Evolutionary conservation across 2,329 filamentous ascomycete genomes (phyloP), one percentile per base, ranked within the genome.

Genomic region (Sarocladiaceae sp.): DNA sequence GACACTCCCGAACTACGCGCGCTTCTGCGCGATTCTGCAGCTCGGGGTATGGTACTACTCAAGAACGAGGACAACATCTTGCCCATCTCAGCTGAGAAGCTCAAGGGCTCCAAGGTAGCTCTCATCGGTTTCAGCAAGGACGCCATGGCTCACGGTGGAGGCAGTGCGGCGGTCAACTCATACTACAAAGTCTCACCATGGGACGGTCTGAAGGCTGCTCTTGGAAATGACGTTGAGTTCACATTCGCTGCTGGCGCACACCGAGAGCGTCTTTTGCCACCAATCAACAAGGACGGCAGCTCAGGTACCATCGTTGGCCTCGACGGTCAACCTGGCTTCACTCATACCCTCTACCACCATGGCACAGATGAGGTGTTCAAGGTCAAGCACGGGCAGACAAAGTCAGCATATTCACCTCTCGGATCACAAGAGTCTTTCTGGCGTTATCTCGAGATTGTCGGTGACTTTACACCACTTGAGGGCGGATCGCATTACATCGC

Each of bases 311-410:
- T 65, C 1, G 51, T 58, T 1, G 59, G 56, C 2, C 61, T 66
- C 10, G 61, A 64, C 29, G 64, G 64, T 1, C 54, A 60, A 10
- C 54, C 62, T 1, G 64, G 64, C 0, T 66, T 65, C 18, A 66
- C 58, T 8, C 53, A 61, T 3, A 54, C 61, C 3, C 48, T 64
- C 2, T 63, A 58, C 17, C 55, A 66, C 22, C 54, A 53, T 3
- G 60, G 49, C 15, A 57, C 57, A 8, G 12, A 44, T 1, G 52
- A 59, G 37, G 7, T 22, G 18, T 40, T 22, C 37, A 37, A 59
- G 0, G 57, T 57, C 2, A 10, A 52, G 1, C 58, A 60, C 22
- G 56, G 57, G 0, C 54, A 62, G 8, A 54, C 31, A 33, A 57
- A 46, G 1, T 65, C 61, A 0, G 53, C 56, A 0, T 59, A 63